phyloP scores from a whole-genome alignment of 2,329 filamentous ascomycete genomes.

The Verticillium isaacii region DNA sequence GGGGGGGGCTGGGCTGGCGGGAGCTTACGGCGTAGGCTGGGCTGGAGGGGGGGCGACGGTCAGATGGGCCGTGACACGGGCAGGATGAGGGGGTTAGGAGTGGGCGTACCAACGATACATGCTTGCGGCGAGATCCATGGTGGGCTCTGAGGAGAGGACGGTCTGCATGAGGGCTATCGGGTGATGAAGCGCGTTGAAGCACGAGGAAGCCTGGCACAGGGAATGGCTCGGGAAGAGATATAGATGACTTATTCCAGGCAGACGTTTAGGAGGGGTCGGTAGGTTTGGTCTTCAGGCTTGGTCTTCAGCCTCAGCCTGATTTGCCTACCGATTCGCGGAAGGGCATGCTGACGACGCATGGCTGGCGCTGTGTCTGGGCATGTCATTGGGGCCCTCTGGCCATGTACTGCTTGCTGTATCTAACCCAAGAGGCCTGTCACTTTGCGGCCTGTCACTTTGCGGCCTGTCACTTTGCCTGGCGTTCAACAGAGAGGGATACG shows the following conservation, averaged over 20 bases:
- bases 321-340: not conserved
- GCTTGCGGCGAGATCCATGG: constrained; percentile 25
- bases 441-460: not conserved
- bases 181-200: not conserved
- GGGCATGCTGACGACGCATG: not conserved
- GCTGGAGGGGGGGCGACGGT: constrained; percentile 17
- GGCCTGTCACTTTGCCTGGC: not conserved
- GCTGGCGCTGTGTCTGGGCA: too few species aligned
- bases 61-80: not conserved
- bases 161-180: not conserved
- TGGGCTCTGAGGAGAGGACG: not conserved
- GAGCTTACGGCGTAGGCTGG: constrained; percentile 38
- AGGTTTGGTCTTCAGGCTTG: not conserved
- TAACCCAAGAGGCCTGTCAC: not conserved
- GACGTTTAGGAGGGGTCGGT: not conserved
- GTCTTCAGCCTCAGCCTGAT: not conserved
- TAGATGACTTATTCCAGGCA: not conserved
- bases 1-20: not conserved
- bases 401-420: not conserved
- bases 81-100: not conserved
- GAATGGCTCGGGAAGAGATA: not conserved
- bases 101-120: constrained; percentile 30
- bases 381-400: too few species aligned
- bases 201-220: not conserved
- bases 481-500: not conserved